Evolutionary conservation across 2,329 filamentous ascomycete genomes (phyloP), one percentile per base, ranked within the genome.

Genomic region (Aschersonia sp.): DNA sequence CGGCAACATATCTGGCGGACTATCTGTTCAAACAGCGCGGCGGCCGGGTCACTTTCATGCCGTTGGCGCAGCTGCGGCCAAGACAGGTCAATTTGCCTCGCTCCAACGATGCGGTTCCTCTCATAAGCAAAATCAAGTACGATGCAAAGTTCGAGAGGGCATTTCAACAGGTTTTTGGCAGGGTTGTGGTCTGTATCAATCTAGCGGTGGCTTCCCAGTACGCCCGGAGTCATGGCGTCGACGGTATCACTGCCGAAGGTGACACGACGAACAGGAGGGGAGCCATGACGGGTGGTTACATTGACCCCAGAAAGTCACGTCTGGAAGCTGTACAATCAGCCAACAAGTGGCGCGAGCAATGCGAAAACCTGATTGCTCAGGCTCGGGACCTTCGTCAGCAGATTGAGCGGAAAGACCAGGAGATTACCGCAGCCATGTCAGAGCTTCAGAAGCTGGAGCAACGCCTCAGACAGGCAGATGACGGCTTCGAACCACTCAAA

Each of bases 211-310:
- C 89, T 44, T 79, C 84, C 10, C 88, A 95, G 59, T 95, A 95
- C 61, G 87, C 92, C 29, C 80, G 90, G 58, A 94, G 85, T 56
- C 90, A 97, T 58, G 85, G 85, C 14, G 81, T 97, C 30, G 88
- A 88, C 56, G 89, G 87, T 35, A 95, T 98, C 54, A 98, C 92
- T 0, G 84, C 87, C 4, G 89, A 97, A 49, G 92, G 92, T 63
- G 90, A 97, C 64, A 87, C 87, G 32, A 89, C 88, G 1, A 94
- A 95, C 66, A 95, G 94, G 68, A 84, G 90, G 56, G 92, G 92
- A 65, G 90, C 89, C 11, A 79, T 98, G 70, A 95, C 88, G 45
- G 92, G 92, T 71, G 92, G 92, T 56, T 98, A 84, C 60, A 84
- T 95, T 52, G 92, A 98, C 59, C 79, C 84, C 9, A 78, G 84